Conservation (phyloP, 1,284 basidiomycete species). For the Heterobasidion occidentale region DNA sequence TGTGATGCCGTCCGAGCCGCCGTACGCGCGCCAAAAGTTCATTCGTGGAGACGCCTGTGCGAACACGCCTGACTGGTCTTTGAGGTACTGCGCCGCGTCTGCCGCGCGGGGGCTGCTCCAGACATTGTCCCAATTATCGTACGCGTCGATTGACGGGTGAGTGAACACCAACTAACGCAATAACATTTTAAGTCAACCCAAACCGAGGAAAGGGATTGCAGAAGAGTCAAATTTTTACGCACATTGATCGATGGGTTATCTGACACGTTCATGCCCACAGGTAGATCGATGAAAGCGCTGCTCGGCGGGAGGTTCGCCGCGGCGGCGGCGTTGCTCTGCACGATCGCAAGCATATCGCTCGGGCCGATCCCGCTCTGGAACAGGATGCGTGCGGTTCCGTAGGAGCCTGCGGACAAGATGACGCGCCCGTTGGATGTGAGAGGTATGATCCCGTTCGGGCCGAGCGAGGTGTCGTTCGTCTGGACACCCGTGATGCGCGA, state of each 20-base stretch:
- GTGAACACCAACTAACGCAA: constrained; percentile 49
- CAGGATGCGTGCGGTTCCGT: constrained; percentile 50
- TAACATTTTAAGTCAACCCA: background rate
- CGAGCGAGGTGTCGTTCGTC: constrained; percentile 50
- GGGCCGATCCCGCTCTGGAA: constrained; percentile 60
- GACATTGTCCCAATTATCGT: constrained; percentile 58
- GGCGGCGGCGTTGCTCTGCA: constrained; percentile 35
- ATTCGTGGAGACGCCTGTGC: constrained; percentile 50
- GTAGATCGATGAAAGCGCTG: constrained; percentile 48
- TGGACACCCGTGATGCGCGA: constrained; percentile 49
- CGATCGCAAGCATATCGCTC: constrained; percentile 46
- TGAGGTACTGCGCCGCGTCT: constrained; percentile 47
- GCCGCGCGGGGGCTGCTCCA: constrained; percentile 44
- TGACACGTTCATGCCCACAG: constrained; percentile 43
- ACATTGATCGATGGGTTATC: constrained; percentile 64
- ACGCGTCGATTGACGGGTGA: constrained; percentile 51
- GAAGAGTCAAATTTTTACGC: constrained; percentile 10
- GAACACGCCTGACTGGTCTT: constrained; percentile 44
- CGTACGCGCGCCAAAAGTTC: constrained; percentile 57
- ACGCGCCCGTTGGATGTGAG: constrained; percentile 52
- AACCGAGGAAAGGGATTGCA: background rate
- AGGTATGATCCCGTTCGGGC: constrained; percentile 45
- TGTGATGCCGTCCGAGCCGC: constrained; percentile 35
- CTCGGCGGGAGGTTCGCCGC: constrained; percentile 40
- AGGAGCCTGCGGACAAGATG: constrained; percentile 45